Evolutionary conservation across 306 rosid species (phyloP).

Genomic region (Luffa acutangula): DNA sequence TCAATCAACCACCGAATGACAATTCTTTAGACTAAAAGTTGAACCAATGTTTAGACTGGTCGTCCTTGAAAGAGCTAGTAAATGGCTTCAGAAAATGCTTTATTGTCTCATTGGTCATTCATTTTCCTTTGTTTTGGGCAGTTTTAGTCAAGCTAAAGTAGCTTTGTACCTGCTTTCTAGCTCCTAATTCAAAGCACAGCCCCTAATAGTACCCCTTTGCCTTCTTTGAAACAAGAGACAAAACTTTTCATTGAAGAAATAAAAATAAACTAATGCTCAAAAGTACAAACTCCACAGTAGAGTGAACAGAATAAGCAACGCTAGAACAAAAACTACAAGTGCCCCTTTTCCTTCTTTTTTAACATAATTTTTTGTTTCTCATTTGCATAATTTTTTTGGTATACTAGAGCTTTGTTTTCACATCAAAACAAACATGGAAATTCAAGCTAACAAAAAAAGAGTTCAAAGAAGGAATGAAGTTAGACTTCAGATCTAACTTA

Average conservation of each 20-base stretch:
- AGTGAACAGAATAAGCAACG: no score
- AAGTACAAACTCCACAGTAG: no score
- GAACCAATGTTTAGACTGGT: neutral
- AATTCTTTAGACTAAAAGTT: neutral
- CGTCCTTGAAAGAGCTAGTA: neutral
- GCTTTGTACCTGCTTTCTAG: neutral
- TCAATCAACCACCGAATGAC: neutral
- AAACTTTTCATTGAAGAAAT: no score
- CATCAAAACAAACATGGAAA: constrained; percentile 1
- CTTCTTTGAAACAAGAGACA: no score
- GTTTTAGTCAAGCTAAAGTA: neutral
- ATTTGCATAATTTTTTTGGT: no score
- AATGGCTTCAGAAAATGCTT: neutral
- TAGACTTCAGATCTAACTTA: constrained; percentile 30
- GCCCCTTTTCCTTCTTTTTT: no score
- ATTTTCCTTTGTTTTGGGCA: neutral
- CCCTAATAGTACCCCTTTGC: neutral
- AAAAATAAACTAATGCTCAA: no score
- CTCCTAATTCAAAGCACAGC: neutral
- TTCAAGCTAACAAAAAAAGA: neutral
- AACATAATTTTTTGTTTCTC: no score
- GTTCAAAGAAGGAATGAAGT: neutral
- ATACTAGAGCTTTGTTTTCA: neutral
- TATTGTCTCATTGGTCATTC: neutral
- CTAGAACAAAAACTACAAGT: no score